phyloP scores from a whole-genome alignment of 2,329 filamentous ascomycete genomes.

The Ploettnerulaceae sp. region DNA sequence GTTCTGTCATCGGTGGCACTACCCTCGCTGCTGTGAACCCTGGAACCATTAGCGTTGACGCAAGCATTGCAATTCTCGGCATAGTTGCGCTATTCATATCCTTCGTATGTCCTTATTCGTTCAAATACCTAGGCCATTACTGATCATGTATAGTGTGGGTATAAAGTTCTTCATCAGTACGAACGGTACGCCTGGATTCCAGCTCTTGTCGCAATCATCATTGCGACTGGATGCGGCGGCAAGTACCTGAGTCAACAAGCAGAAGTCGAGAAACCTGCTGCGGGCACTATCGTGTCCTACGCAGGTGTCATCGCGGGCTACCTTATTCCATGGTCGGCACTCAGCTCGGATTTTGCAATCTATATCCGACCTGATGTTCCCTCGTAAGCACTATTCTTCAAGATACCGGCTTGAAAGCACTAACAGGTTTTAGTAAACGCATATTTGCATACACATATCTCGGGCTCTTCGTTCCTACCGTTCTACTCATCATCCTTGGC shows the following conservation, averaged over 20 bases:
- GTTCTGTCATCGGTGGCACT: conserved; percentile 56
- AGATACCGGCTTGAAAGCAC: neutral
- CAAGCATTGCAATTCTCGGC: conserved; percentile 57
- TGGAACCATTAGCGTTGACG: conserved; percentile 45
- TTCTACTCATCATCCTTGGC: conserved; percentile 57
- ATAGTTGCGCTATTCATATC: conserved; percentile 54
- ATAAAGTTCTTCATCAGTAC: conserved; percentile 51
- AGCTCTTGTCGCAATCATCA: conserved; percentile 49
- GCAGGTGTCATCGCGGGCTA: conserved; percentile 59
- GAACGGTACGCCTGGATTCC: conserved; percentile 55
- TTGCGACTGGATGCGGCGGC: conserved; percentile 51
- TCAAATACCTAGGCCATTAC: too few relatives aligned
- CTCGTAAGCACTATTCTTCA: conserved; percentile 34
- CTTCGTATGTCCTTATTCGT: too few relatives aligned
- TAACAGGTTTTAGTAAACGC: conserved; percentile 21
- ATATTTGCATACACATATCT: conserved; percentile 51
- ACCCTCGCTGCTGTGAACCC: conserved; percentile 50
- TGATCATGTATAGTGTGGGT: too few relatives aligned
- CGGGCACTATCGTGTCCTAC: conserved; percentile 48
- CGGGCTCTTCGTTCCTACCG: conserved; percentile 50
- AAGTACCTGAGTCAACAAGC: conserved; percentile 46
- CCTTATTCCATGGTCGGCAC: conserved; percentile 56
- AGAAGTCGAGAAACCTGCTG: conserved; percentile 37
- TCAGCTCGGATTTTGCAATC: conserved; percentile 56
- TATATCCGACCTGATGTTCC: conserved; percentile 55